Conservation (phyloP, 1,284 basidiomycete species). For the Sutorius eximius region DNA sequence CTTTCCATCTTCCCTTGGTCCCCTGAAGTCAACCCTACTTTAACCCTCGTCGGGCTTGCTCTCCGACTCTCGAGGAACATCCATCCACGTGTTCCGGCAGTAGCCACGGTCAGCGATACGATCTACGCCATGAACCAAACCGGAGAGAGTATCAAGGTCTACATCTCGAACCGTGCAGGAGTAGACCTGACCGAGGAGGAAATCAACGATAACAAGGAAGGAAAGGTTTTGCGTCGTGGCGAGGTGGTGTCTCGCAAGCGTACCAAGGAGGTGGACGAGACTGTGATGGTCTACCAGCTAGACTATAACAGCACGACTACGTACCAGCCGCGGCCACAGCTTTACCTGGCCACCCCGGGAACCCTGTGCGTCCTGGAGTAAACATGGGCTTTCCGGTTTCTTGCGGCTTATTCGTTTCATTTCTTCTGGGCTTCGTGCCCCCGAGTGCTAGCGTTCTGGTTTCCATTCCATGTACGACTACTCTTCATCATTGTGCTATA, state of each 20-base stretch:
- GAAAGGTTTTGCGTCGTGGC: background rate
- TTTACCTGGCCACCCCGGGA: background rate
- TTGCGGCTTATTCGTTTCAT: background rate
- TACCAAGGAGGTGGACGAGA: background rate
- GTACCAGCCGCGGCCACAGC: background rate
- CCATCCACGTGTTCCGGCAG: background rate
- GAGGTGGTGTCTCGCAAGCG: background rate
- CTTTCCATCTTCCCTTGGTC: background rate
- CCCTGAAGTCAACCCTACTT: background rate
- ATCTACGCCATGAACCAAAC: background rate
- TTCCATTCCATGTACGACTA: too few relatives aligned
- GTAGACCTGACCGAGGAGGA: background rate
- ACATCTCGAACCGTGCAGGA: background rate
- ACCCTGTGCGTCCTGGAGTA: too few relatives aligned
- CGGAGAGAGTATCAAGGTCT: background rate
- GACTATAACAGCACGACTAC: background rate
- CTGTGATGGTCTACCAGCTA: background rate
- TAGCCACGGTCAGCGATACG: background rate
- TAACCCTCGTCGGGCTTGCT: background rate
- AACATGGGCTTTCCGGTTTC: background rate
- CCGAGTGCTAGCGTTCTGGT: too few relatives aligned
- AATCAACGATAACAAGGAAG: background rate
- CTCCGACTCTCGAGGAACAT: background rate
- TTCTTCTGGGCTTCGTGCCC: background rate
- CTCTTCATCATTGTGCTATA: too few relatives aligned